A percentile compares a stretch with the other conserved stretches of the same genome.
These are phyloP conservation scores for Exserohilum turcica DNA, from an alignment of 2,329 filamentous ascomycete genomes.

Conservation along the genomic window DNA sequence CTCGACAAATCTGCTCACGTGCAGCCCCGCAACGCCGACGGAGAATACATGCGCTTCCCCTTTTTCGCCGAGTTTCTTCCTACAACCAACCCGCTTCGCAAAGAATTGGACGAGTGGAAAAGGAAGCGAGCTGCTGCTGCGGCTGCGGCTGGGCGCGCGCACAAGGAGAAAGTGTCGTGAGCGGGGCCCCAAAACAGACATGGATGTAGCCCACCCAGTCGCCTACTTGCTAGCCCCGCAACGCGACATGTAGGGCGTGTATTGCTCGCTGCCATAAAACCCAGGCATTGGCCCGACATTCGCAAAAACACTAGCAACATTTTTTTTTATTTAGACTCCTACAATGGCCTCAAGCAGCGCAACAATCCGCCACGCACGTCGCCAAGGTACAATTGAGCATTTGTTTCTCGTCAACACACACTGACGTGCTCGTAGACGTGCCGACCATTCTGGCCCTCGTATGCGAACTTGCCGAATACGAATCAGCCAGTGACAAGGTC, in stretches of 20 bases:
- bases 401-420: background rate
- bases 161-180: slow-evolving; percentile 3
- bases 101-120: slow-evolving; percentile 27
- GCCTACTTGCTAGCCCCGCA: slow-evolving; percentile 15
- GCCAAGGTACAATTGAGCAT: slow-evolving; percentile 57
- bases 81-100: slow-evolving; percentile 21
- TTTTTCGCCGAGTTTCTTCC: slow-evolving; percentile 33
- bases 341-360: slow-evolving; percentile 37
- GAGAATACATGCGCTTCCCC: slow-evolving; percentile 25
- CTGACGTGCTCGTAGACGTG: slow-evolving; percentile 64
- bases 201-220: background rate
- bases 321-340: too few relatives aligned
- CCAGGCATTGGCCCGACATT: too few relatives aligned
- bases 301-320: too few relatives aligned
- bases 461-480: slow-evolving; percentile 84
- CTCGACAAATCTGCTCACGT: slow-evolving; percentile 1
- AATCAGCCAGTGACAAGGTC: slow-evolving; percentile 74
- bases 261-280: background rate
- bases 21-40: slow-evolving; percentile 24
- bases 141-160: slow-evolving; percentile 6
- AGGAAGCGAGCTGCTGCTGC: slow-evolving; percentile 20
- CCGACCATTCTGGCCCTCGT: slow-evolving; percentile 81
- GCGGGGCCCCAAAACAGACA: slow-evolving; percentile 6
- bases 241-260: slow-evolving; percentile 20
- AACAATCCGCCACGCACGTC: slow-evolving; percentile 64